Percentiles rank a stretch among this genome's conserved stretches.
Conservation (phyloP, 2,329 filamentous ascomycete genomes). For the Cladosporium oxysporum region DNA sequence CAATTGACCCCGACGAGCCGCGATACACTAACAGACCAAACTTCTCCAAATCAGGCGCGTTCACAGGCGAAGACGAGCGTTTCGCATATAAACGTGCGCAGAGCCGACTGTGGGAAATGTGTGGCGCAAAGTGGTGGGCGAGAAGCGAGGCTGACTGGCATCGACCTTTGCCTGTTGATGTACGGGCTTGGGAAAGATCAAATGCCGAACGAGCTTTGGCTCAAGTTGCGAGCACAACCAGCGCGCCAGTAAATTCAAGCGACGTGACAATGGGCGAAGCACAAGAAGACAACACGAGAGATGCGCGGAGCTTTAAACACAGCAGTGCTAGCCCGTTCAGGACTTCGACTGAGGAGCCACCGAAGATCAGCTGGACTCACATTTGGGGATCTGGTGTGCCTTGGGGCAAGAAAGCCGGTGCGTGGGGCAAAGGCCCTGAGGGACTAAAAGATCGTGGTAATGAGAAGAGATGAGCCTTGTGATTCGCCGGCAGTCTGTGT, state of each 20-base stretch:
- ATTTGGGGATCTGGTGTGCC: slow-evolving; percentile 53
- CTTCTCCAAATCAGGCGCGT: slow-evolving; percentile 66
- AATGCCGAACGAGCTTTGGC: neutral
- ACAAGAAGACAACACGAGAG: slow-evolving; percentile 30
- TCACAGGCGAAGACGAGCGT: slow-evolving; percentile 78
- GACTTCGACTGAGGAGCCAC: slow-evolving; percentile 47
- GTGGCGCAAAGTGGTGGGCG: slow-evolving; percentile 70
- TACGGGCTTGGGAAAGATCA: slow-evolving; percentile 65
- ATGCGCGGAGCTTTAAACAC: slow-evolving; percentile 44
- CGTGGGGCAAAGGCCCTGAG: slow-evolving; percentile 54
- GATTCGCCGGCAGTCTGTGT: neutral
- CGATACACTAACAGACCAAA: slow-evolving; percentile 47
- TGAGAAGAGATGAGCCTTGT: slow-evolving; percentile 30
- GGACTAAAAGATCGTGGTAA: slow-evolving; percentile 44
- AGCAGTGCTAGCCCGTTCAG: slow-evolving; percentile 49
- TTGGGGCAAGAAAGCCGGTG: slow-evolving; percentile 56
- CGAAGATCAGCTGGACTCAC: slow-evolving; percentile 55
- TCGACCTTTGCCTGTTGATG: slow-evolving; percentile 64
- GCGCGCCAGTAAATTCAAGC: neutral
- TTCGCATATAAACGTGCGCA: slow-evolving; percentile 79
- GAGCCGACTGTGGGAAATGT: slow-evolving; percentile 81
- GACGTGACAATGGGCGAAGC: slow-evolving; percentile 29
- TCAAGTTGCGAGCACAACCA: neutral
- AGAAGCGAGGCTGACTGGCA: slow-evolving; percentile 65
- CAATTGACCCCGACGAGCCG: slow-evolving; percentile 37